Conservation (phyloP, 306 rosid genomes). For the Canavalia ensiformis region DNA sequence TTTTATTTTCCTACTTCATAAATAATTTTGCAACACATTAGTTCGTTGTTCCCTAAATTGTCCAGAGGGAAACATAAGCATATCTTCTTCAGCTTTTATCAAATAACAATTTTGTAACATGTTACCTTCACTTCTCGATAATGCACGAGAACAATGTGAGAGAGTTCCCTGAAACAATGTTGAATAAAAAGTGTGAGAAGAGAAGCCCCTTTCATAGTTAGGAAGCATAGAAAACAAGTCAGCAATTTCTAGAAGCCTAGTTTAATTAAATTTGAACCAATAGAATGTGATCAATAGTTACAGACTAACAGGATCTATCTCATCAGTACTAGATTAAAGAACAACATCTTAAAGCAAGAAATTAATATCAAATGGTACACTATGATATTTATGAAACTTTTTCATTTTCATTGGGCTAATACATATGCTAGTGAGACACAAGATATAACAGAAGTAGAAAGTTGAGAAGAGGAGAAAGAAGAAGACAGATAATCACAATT, state of each 20-base stretch:
- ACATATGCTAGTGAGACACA: too few relatives aligned
- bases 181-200: slow-evolving; percentile 48
- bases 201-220: slow-evolving; percentile 20
- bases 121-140: slow-evolving; percentile 83
- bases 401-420: too few relatives aligned
- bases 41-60: slow-evolving; percentile 28
- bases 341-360: too few relatives aligned
- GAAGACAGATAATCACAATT: too few relatives aligned
- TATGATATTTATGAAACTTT: too few relatives aligned
- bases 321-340: neutral
- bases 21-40: neutral
- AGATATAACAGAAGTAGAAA: too few relatives aligned
- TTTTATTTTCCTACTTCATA: slow-evolving; percentile 11
- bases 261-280: slow-evolving; percentile 35
- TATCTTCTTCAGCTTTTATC: slow-evolving; percentile 20
- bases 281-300: slow-evolving; percentile 7
- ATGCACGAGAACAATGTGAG: slow-evolving; percentile 90
- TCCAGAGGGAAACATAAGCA: slow-evolving; percentile 15
- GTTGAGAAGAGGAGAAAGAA: too few relatives aligned
- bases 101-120: slow-evolving; percentile 3
- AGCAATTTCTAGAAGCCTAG: slow-evolving; percentile 44
- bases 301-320: neutral
- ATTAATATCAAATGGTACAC: too few relatives aligned
- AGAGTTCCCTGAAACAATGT: slow-evolving; percentile 72
- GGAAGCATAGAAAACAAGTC: slow-evolving; percentile 32